These are phyloP conservation scores for Monilinia fructigena DNA, from an alignment of 2,329 filamentous ascomycete genomes.

Conservation along the genomic window DNA sequence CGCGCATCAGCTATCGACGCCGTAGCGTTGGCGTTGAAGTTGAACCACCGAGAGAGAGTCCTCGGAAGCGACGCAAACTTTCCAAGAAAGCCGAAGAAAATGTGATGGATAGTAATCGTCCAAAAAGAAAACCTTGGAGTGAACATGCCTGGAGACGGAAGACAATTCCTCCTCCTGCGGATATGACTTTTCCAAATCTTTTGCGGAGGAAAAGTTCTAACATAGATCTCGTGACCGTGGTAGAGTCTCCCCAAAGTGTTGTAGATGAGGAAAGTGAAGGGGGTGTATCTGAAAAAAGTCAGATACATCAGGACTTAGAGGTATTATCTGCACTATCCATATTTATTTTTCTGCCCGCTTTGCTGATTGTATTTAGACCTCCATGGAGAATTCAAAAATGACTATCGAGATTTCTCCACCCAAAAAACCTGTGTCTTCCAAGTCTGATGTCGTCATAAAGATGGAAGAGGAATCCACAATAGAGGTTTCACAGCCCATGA, in stretches of 20 bases:
- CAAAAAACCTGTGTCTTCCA: not conserved
- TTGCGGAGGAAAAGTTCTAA: conserved; percentile 15
- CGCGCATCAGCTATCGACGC: not conserved
- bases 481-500: not conserved
- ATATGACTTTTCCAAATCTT: conserved; percentile 18
- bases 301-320: not conserved
- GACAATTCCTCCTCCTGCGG: conserved; percentile 9
- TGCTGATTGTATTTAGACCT: not conserved
- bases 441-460: not conserved
- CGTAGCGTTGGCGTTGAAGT: conserved; percentile 4
- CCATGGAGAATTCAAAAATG: not conserved
- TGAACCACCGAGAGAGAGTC: conserved; percentile 8
- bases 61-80: conserved; percentile 9
- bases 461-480: conserved; percentile 12
- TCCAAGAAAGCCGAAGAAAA: conserved; percentile 13
- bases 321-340: not conserved
- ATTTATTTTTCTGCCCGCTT: not conserved
- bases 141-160: conserved; percentile 16
- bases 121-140: conserved; percentile 11
- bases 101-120: not conserved
- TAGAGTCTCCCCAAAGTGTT: not conserved
- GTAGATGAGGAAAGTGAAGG: not conserved
- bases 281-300: not conserved
- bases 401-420: not conserved
- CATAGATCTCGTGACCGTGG: conserved; percentile 11